phyloP scores from a whole-genome alignment of 176 grass and related monocot species.

The Aegilops tauschii region DNA sequence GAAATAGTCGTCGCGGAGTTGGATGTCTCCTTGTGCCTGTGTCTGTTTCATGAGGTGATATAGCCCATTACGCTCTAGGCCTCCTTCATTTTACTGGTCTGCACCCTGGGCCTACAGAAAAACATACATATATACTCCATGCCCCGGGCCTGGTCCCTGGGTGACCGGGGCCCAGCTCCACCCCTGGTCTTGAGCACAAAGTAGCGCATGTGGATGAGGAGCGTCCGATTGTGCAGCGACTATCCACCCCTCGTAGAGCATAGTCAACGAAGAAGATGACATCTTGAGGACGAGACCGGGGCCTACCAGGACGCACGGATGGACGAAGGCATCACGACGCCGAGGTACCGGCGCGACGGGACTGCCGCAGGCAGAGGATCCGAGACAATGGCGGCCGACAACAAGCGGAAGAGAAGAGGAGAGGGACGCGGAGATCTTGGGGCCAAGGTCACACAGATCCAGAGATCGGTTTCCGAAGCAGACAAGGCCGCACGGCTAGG shows the following conservation, averaged over 20 bases:
- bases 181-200: slow-evolving; percentile 67
- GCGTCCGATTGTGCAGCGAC: slow-evolving; percentile 74
- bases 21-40: too few species aligned
- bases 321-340: too few species aligned
- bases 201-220: slow-evolving; percentile 88
- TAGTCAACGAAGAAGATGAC: slow-evolving; percentile 21
- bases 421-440: not conserved
- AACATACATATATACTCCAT: too few species aligned
- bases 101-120: too few species aligned
- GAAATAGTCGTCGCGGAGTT: too few species aligned
- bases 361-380: not conserved
- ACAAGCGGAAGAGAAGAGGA: not conserved
- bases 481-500: not conserved
- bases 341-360: not conserved
- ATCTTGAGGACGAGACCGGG: not conserved
- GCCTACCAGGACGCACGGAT: too few species aligned
- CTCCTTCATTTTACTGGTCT: too few species aligned
- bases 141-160: too few species aligned
- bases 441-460: not conserved
- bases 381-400: not conserved
- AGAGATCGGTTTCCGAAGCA: not conserved
- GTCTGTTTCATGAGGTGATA: too few species aligned
- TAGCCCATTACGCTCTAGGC: too few species aligned
- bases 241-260: slow-evolving; percentile 95
- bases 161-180: too few species aligned